These are phyloP conservation scores for Colletotrichum eleusines DNA, from an alignment of 2,329 filamentous ascomycete genomes.

Conservation along the genomic window DNA sequence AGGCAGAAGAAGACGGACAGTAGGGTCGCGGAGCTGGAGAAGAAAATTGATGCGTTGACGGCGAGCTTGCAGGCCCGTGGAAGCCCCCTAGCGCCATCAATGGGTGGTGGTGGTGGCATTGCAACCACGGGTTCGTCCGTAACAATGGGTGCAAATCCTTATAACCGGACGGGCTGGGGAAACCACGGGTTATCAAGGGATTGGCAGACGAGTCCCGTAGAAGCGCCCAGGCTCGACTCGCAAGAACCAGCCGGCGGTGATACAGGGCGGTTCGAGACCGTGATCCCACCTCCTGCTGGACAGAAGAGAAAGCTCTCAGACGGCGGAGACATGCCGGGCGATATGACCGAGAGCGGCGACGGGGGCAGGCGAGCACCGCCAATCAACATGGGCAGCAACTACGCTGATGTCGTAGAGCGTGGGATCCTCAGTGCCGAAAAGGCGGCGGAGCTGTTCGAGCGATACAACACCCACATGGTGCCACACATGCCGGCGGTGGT, in stretches of 20 bases:
- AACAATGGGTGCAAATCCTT: slow-evolving; percentile 18
- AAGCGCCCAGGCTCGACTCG: background rate
- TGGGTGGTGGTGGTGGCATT: slow-evolving; percentile 46
- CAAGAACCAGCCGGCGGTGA: slow-evolving; percentile 26
- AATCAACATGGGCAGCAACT: slow-evolving; percentile 43
- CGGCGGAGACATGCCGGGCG: slow-evolving; percentile 31
- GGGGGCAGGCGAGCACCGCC: slow-evolving; percentile 32
- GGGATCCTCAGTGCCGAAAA: slow-evolving; percentile 68
- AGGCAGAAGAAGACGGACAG: slow-evolving; percentile 93
- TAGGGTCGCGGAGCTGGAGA: slow-evolving; percentile 89
- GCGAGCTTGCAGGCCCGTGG: slow-evolving; percentile 76
- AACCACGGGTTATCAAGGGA: slow-evolving; percentile 22
- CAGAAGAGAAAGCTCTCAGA: slow-evolving; percentile 51
- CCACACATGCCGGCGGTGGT: slow-evolving; percentile 73
- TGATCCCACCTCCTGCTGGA: slow-evolving; percentile 6
- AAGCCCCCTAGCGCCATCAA: slow-evolving; percentile 36
- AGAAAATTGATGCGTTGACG: slow-evolving; percentile 90
- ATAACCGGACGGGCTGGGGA: slow-evolving; percentile 36
- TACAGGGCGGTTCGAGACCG: slow-evolving; percentile 10
- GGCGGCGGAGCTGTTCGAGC: slow-evolving; percentile 66
- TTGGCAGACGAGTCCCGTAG: slow-evolving; percentile 2
- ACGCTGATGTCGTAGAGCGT: slow-evolving; percentile 67
- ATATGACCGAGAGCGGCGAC: slow-evolving; percentile 15
- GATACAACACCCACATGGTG: slow-evolving; percentile 71
- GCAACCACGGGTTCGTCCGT: background rate